A percentile compares a stretch with the other conserved stretches of the same genome.
Conservation (phyloP, 2,329 filamentous ascomycete species). For the Trichothecium roseum region DNA sequence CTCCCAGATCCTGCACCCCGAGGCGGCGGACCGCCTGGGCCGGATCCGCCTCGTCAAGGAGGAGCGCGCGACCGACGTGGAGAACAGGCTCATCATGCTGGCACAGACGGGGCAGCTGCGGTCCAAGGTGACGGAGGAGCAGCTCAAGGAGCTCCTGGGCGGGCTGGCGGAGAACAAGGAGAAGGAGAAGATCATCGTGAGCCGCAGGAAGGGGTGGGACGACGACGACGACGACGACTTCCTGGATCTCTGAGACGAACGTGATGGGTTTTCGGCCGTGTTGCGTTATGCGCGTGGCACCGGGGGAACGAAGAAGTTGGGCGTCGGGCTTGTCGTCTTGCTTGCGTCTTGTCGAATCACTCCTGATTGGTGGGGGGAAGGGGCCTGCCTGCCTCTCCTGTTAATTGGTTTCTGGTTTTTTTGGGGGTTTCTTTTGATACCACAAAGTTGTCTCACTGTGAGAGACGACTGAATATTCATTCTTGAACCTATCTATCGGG, state of each 20-base stretch:
- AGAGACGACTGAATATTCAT: too few species aligned
- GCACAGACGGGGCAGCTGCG: constrained; percentile 80
- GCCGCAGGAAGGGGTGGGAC: constrained; percentile 70
- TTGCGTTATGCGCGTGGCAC: too few species aligned
- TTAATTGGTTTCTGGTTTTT: too few species aligned
- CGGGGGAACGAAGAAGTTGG: too few species aligned
- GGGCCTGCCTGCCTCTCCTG: too few species aligned
- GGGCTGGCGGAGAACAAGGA: constrained; percentile 72
- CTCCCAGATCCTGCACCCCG: constrained; percentile 86
- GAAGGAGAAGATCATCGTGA: constrained; percentile 80
- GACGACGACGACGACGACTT: constrained; percentile 70
- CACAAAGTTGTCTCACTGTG: too few species aligned
- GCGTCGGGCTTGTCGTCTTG: too few species aligned
- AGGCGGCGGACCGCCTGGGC: constrained; percentile 83
- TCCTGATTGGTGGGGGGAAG: too few species aligned
- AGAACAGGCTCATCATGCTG: constrained; percentile 87
- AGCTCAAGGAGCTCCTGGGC: constrained; percentile 84
- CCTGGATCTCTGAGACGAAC: constrained; percentile 52
- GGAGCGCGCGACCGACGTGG: constrained; percentile 77
- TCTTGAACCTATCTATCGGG: too few species aligned
- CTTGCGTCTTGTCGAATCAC: too few species aligned
- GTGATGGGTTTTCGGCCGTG: too few species aligned
- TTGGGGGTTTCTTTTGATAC: too few species aligned
- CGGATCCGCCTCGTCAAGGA: constrained; percentile 95
- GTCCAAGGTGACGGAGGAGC: constrained; percentile 79